A percentile compares a stretch with the other conserved stretches of the same genome.
phyloP scores from a whole-genome alignment of 352 stramenopile species.

The Globisporangium sylvaticum region DNA sequence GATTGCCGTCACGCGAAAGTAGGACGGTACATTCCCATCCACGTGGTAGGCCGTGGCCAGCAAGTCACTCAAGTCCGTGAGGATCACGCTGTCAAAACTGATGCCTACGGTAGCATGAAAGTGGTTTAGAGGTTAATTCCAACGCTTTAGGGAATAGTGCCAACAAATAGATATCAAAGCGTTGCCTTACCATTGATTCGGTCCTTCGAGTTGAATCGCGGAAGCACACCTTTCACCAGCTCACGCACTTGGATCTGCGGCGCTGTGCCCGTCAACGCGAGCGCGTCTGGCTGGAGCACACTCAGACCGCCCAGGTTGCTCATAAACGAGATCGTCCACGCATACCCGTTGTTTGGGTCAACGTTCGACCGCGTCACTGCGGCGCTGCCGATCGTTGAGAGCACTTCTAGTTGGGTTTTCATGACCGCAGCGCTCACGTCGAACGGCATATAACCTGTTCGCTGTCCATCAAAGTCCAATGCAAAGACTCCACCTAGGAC shows the following conservation, averaged over 20 bases:
- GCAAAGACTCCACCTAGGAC: slow-evolving; percentile 79
- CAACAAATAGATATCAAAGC: neutral
- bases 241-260: slow-evolving; percentile 79
- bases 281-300: slow-evolving; percentile 70
- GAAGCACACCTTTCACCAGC: slow-evolving; percentile 64
- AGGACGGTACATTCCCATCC: slow-evolving; percentile 94
- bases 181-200: slow-evolving; percentile 51
- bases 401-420: slow-evolving; percentile 85
- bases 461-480: slow-evolving; percentile 84
- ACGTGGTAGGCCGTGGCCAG: slow-evolving; percentile 77
- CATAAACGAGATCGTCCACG: slow-evolving; percentile 92
- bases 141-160: neutral
- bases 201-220: slow-evolving; percentile 91
- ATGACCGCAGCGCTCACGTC: slow-evolving; percentile 87
- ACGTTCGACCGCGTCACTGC: slow-evolving; percentile 75
- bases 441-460: slow-evolving; percentile 89
- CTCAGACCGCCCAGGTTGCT: slow-evolving; percentile 87
- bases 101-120: slow-evolving; percentile 30
- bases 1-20: slow-evolving; percentile 91
- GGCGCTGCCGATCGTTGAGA: slow-evolving; percentile 89
- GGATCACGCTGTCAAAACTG: slow-evolving; percentile 80
- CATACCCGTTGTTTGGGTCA: slow-evolving; percentile 91
- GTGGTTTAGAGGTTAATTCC: neutral
- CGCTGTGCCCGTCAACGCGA: slow-evolving; percentile 87
- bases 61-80: slow-evolving; percentile 89